phyloP scores from a whole-genome alignment of 371 early-diverging fungal genomes.

The Amoeboaphelidium protococcarum region DNA sequence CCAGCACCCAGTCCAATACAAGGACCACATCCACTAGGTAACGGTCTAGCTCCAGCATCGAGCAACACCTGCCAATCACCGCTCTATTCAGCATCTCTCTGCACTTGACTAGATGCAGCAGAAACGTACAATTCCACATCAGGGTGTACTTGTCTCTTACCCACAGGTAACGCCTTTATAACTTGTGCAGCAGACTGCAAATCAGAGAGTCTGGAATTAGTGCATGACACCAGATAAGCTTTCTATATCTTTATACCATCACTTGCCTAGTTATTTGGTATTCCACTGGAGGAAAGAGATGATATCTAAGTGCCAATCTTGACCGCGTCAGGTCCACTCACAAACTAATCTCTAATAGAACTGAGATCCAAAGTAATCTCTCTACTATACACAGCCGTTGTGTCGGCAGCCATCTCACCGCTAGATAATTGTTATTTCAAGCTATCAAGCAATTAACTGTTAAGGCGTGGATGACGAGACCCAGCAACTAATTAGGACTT shows the following conservation, averaged over 20 bases:
- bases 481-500: constrained; percentile 3
- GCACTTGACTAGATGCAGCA: constrained; percentile 69
- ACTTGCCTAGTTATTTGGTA: too few relatives aligned
- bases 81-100: constrained; percentile 42
- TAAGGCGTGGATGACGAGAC: constrained; percentile 36
- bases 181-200: constrained; percentile 63
- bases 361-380: constrained; percentile 57
- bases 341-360: constrained; percentile 43
- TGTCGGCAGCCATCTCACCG: too few relatives aligned
- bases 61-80: constrained; percentile 69
- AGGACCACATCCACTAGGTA: constrained; percentile 88
- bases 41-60: constrained; percentile 58
- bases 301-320: constrained; percentile 54
- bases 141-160: constrained; percentile 36
- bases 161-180: constrained; percentile 24
- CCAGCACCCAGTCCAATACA: constrained; percentile 79
- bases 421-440: too few relatives aligned
- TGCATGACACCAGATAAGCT: constrained; percentile 83
- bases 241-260: too few relatives aligned
- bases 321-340: constrained; percentile 82
- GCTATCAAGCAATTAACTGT: constrained; percentile 24
- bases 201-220: constrained; percentile 67
- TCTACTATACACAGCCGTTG: constrained; percentile 51
- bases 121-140: constrained; percentile 88
- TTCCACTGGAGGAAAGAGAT: constrained; percentile 33